Evolutionary conservation across 2,329 filamentous ascomycete genomes (phyloP).

Genomic region (Hypocrella siamensis): DNA sequence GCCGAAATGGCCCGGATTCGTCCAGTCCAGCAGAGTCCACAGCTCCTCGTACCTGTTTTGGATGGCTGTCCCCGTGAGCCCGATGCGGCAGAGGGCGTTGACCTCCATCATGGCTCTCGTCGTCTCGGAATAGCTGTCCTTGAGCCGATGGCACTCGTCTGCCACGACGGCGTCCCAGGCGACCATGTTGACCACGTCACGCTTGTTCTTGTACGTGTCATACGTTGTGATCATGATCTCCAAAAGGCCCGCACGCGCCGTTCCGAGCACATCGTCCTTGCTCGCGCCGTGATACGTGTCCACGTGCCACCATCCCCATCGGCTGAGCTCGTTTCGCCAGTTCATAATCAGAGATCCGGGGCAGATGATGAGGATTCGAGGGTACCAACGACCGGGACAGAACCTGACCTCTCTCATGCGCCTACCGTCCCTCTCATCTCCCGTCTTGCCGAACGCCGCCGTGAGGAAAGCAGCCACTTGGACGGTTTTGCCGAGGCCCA

Average conservation of each 20-base stretch:
- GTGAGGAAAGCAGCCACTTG: constrained; percentile 89
- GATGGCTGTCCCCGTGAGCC: constrained; percentile 87
- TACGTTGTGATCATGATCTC: constrained; percentile 96
- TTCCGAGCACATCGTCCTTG: constrained; percentile 54
- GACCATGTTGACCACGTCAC: constrained; percentile 61
- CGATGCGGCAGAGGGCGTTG: constrained; percentile 83
- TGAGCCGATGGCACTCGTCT: constrained; percentile 85
- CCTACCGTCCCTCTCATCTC: constrained; percentile 70
- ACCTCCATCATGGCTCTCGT: constrained; percentile 80
- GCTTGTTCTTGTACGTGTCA: constrained; percentile 68
- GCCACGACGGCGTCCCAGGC: constrained; percentile 90
- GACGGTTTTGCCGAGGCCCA: constrained; percentile 94
- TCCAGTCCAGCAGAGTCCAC: constrained; percentile 94
- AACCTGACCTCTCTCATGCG: constrained; percentile 76
- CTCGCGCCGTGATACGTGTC: constrained; percentile 60
- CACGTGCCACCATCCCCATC: constrained; percentile 94
- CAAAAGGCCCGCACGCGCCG: constrained; percentile 58
- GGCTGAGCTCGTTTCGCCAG: constrained; percentile 71
- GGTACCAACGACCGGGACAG: constrained; percentile 52
- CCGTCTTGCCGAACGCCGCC: constrained; percentile 86
- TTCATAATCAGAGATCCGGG: constrained; percentile 80
- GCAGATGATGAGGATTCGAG: constrained; percentile 66
- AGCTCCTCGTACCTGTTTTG: constrained; percentile 97
- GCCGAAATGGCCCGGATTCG: constrained; percentile 62
- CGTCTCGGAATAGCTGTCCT: constrained; percentile 60